Conservation (phyloP, 352 stramenopile genomes). For the Phytophthora citrophthora region DNA sequence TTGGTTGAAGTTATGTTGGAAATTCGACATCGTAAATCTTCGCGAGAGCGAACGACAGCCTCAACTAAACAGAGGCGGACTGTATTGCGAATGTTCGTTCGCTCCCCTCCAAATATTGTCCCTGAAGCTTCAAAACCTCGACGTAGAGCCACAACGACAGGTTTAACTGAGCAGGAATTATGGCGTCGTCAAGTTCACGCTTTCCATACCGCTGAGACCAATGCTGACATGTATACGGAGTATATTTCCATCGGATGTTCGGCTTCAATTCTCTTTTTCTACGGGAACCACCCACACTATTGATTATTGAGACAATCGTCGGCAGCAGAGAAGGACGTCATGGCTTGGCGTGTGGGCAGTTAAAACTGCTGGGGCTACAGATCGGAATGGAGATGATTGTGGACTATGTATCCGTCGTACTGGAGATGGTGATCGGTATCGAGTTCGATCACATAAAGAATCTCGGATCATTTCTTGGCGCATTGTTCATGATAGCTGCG, state of each 20-base stretch:
- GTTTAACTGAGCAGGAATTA: too few relatives aligned
- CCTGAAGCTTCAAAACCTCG: background rate
- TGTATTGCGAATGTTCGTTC: background rate
- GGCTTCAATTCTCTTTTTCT: constrained; percentile 30
- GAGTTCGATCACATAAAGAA: constrained; percentile 20
- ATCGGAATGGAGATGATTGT: constrained; percentile 18
- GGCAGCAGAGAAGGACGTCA: background rate
- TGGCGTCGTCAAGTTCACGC: constrained; percentile 9
- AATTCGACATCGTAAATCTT: too few relatives aligned
- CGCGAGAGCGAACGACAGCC: too few relatives aligned
- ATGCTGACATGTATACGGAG: constrained; percentile 38
- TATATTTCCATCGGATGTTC: constrained; percentile 49
- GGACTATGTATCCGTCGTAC: constrained; percentile 17
- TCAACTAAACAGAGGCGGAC: too few relatives aligned
- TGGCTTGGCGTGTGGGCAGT: background rate
- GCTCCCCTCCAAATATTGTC: background rate
- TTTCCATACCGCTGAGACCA: constrained; percentile 15
- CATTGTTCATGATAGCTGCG: constrained; percentile 12
- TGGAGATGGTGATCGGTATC: constrained; percentile 25
- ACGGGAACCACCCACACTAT: constrained; percentile 36
- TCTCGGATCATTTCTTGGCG: constrained; percentile 20
- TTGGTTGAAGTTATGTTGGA: too few relatives aligned
- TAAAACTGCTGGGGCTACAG: constrained; percentile 16
- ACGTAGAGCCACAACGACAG: background rate
- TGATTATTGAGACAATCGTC: constrained; percentile 4